A percentile compares a stretch with the other conserved stretches of the same genome.
phyloP scores from a whole-genome alignment of 2,329 filamentous ascomycete genomes.

The Alternaria conjuncta region DNA sequence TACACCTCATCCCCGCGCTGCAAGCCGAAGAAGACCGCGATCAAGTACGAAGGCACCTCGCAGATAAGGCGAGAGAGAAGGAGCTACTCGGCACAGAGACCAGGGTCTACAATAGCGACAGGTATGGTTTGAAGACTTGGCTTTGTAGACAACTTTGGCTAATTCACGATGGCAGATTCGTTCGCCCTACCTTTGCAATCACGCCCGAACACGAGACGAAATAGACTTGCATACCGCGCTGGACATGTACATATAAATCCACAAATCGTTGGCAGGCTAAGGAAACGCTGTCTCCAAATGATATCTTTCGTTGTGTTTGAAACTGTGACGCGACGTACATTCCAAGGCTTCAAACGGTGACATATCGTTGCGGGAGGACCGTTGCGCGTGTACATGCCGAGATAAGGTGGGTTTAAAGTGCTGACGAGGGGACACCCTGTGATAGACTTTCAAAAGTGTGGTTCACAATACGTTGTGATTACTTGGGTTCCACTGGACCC shows the following conservation, averaged over 20 bases:
- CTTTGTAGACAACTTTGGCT: neutral
- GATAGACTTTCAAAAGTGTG: neutral
- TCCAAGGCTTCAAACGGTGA: neutral
- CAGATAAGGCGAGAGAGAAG: slow-evolving; percentile 89
- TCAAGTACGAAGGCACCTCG: slow-evolving; percentile 83
- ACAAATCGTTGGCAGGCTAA: neutral
- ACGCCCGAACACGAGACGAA: slow-evolving; percentile 69
- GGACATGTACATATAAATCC: slow-evolving; percentile 22
- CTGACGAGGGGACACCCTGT: neutral
- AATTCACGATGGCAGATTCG: slow-evolving; percentile 47
- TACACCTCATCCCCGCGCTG: slow-evolving; percentile 90
- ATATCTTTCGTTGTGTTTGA: slow-evolving; percentile 15
- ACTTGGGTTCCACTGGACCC: neutral
- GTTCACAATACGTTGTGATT: neutral
- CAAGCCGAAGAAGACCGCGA: slow-evolving; percentile 98
- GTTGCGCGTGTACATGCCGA: neutral
- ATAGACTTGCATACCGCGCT: slow-evolving; percentile 48
- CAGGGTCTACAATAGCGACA: slow-evolving; percentile 86
- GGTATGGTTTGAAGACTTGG: slow-evolving; percentile 61
- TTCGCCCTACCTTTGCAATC: slow-evolving; percentile 79
- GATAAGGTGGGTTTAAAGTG: neutral
- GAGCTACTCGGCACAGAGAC: slow-evolving; percentile 83
- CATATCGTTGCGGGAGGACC: neutral
- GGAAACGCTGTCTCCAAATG: slow-evolving; percentile 13
- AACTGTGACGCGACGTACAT: neutral